Conservation (phyloP, 75 land plant genomes). For the Isoetes taiwanensis region DNA sequence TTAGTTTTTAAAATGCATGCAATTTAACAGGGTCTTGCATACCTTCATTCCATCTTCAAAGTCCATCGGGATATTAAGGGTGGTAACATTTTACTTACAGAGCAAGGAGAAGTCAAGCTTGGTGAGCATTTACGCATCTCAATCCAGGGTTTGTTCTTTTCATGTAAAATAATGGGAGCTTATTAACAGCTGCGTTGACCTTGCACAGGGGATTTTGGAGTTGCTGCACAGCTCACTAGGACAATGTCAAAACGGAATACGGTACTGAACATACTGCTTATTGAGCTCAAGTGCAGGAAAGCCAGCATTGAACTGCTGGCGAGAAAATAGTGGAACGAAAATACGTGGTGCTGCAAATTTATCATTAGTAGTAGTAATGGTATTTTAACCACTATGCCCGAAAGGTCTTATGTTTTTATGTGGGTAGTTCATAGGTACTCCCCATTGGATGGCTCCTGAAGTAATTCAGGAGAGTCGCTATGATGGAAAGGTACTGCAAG, state of each 20-base stretch:
- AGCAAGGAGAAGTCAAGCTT: conserved; percentile 91
- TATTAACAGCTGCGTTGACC: too few species aligned
- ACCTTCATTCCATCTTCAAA: conserved; percentile 90
- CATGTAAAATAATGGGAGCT: too few species aligned
- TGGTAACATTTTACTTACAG: conserved; percentile 87
- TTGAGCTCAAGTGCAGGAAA: too few species aligned
- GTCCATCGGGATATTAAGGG: conserved; percentile 99
- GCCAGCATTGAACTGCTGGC: too few species aligned
- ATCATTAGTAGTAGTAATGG: too few species aligned
- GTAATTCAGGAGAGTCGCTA: conserved; percentile 98
- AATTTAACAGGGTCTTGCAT: conserved; percentile 62
- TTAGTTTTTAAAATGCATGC: background rate
- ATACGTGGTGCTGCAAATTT: too few species aligned
- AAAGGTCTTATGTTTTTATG: background rate
- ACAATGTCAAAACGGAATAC: conserved; percentile 99
- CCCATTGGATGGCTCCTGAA: conserved; percentile 99
- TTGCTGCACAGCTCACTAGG: conserved; percentile 97
- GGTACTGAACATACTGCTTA: too few species aligned
- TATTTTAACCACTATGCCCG: background rate
- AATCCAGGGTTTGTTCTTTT: too few species aligned
- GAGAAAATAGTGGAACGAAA: too few species aligned
- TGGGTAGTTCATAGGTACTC: conserved; percentile 91
- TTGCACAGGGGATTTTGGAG: conserved; percentile 94
- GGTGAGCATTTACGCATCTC: conserved; percentile 31
- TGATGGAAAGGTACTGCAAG: conserved; percentile 82